A percentile compares a stretch with the other conserved stretches of the same genome.
These are phyloP conservation scores for Cynanchum wilfordii DNA, from an alignment of 257 asterid species.

Conservation along the genomic window DNA sequence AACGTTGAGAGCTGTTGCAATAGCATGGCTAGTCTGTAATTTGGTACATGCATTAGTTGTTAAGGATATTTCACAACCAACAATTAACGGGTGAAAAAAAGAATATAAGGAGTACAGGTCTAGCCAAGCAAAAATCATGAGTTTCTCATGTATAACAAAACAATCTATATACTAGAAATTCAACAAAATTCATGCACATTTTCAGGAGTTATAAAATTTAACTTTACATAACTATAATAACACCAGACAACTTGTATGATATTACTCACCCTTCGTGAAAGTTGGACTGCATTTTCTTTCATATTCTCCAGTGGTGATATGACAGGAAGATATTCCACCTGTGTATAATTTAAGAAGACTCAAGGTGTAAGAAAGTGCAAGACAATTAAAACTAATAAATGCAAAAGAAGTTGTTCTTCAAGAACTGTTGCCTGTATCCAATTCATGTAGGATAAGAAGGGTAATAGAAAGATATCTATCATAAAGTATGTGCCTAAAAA, in stretches of 20 bases:
- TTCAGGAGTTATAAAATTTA: not conserved
- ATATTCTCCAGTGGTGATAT: conserved; percentile 60
- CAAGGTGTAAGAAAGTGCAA: not conserved
- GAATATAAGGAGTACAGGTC: not conserved
- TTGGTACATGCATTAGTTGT: conserved; percentile 11
- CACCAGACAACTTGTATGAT: conserved; percentile 6
- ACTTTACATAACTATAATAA: conserved; percentile 8
- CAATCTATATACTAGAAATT: not conserved
- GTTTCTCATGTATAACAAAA: not conserved
- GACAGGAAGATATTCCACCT: conserved; percentile 96
- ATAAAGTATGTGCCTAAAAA: not conserved
- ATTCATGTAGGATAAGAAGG: not conserved
- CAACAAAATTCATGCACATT: not conserved
- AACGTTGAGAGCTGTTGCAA: conserved; percentile 82
- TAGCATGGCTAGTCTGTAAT: conserved; percentile 69
- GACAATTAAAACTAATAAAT: not conserved
- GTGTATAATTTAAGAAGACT: conserved; percentile 3
- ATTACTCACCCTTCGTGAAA: conserved; percentile 72
- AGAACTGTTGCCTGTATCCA: not conserved
- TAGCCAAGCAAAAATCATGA: not conserved
- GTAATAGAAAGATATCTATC: not conserved
- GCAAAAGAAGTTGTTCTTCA: not conserved
- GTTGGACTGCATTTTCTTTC: conserved; percentile 67
- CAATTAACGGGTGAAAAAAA: not conserved
- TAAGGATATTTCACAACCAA: conserved; percentile 7